Evolutionary conservation across 2,329 filamentous ascomycete genomes (phyloP).

Genomic region (Ilyonectria sp.): DNA sequence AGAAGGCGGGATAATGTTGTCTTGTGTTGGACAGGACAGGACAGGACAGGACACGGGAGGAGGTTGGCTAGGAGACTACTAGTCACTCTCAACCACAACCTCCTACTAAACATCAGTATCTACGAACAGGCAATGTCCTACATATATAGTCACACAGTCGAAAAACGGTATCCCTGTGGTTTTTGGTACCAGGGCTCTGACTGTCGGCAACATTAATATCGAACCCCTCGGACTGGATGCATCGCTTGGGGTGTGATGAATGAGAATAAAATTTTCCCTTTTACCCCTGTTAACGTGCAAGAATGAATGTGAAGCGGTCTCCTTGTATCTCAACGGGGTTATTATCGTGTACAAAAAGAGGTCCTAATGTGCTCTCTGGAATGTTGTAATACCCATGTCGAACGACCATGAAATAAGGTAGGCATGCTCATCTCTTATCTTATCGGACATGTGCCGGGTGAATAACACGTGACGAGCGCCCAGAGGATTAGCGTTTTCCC

Average conservation of each 20-base stretch:
- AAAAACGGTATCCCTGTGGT: too few relatives aligned
- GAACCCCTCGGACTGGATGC: background rate
- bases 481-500: conserved; percentile 37
- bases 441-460: background rate
- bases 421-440: background rate
- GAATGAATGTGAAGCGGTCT: too few relatives aligned
- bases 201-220: background rate
- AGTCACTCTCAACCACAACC: conserved; percentile 8
- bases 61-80: background rate
- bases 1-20: conserved; percentile 3
- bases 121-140: conserved; percentile 6
- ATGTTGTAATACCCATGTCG: background rate
- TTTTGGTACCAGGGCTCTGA: background rate
- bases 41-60: background rate
- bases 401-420: background rate
- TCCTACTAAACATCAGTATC: conserved; percentile 1
- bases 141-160: background rate
- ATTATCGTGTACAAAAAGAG: too few relatives aligned
- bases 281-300: too few relatives aligned
- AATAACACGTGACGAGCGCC: conserved; percentile 41
- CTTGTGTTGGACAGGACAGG: conserved; percentile 16
- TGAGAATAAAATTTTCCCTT: too few relatives aligned
- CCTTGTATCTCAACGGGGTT: too few relatives aligned
- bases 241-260: background rate
- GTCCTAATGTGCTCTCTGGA: too few relatives aligned